Evolutionary conservation across 2,329 filamentous ascomycete genomes (phyloP), one percentile per base, ranked within the genome.

Genomic region (Thermomyces lanuginosus): DNA sequence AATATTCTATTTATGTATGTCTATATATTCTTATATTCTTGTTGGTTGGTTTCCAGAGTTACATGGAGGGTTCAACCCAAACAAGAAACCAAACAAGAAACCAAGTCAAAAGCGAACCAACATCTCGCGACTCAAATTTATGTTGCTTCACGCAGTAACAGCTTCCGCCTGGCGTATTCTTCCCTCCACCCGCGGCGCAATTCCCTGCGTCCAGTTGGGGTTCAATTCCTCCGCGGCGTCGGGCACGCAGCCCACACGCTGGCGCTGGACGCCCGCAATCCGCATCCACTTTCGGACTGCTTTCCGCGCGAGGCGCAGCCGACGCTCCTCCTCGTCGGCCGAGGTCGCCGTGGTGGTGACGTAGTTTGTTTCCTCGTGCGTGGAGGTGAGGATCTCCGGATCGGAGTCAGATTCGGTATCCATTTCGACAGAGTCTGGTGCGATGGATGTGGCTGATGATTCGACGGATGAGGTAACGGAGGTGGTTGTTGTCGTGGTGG

Each of bases 161-260:
- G 25, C 23, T 8, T 26, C 28, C 5, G 8, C 7, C 10, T 10
- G 18, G 18, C 18, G 18, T 29, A 92, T 91, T 24, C 82, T 66
- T 1, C 80, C 81, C 46, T 92, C 82, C 6, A 86, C 34, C 30
- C 66, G 65, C 1, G 83, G 83, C 29, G 75, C 70, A 48, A 92
- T 84, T 2, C 79, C 76, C 34, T 68, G 70, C 6, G 80, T 86
- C 81, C 82, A 92, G 36, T 75, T 65, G 2, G 66, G 63, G 19
- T 56, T 56, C 16, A 76, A 71, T 26, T 72, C 65, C 33, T 72
- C 71, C 1, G 58, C 64, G 26, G 71, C 60, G 31, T 64, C 61
- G 32, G 79, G 63, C 9, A 66, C 62, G 29, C 65, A 21, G 58
- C 64, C 7, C 43, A 30, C 1, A 24, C 58, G 45, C 26, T 49